These are phyloP conservation scores for Hygrophila difformis DNA, from an alignment of 257 asterid genomes.

Conservation along the genomic window DNA sequence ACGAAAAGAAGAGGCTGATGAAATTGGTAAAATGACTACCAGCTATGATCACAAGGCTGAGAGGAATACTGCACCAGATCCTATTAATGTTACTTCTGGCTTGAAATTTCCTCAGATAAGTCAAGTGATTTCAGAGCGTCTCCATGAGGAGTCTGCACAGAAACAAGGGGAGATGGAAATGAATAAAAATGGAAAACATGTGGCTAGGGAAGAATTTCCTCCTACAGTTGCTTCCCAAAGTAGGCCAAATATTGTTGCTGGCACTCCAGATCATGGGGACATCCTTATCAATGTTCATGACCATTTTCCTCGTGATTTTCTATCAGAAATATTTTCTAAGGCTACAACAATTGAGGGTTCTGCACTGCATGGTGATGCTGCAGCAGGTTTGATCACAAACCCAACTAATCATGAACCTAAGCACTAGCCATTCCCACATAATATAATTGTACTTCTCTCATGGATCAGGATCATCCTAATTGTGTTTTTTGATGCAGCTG, in stretches of 20 bases:
- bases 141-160: conserved; percentile 28
- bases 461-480: conserved; percentile 83
- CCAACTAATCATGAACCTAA: conserved; percentile 72
- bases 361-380: conserved; percentile 39
- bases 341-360: conserved; percentile 33
- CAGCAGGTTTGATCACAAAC: conserved; percentile 65
- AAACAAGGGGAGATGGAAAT: conserved; percentile 27
- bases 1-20: conserved; percentile 22
- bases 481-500: conserved; percentile 38
- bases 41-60: conserved; percentile 27
- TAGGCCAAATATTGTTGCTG: conserved; percentile 25
- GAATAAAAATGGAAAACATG: conserved; percentile 21
- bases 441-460: conserved; percentile 76
- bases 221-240: conserved; percentile 29
- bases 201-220: conserved; percentile 29
- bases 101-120: conserved; percentile 19
- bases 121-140: conserved; percentile 26
- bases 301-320: conserved; percentile 73
- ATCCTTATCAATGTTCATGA: conserved; percentile 75
- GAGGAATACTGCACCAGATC: conserved; percentile 21
- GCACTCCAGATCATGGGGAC: conserved; percentile 45
- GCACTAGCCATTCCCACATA: conserved; percentile 70
- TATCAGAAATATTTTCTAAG: conserved; percentile 72
- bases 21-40: conserved; percentile 22
- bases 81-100: conserved; percentile 29